Evolutionary conservation across 78 protist genomes (phyloP).

Genomic region (Monosiga brevicollis): DNA sequence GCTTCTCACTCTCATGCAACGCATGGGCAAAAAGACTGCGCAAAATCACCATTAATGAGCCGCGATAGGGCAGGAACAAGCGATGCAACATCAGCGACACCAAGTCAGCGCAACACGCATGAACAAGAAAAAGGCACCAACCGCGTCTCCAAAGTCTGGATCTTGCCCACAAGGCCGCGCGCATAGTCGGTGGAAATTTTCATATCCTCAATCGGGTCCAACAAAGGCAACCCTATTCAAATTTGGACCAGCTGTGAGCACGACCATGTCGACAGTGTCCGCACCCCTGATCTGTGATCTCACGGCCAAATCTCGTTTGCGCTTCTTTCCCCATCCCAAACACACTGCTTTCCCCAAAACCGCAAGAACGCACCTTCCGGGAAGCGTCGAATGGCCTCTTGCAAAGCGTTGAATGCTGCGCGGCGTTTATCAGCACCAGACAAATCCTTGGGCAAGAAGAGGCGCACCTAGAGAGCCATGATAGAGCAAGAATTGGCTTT

Average conservation of each 20-base stretch:
- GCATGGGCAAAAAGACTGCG: constrained; percentile 12
- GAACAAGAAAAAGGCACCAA: constrained; percentile 28
- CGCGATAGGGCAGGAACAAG: constrained; percentile 12
- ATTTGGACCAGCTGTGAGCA: too few relatives aligned
- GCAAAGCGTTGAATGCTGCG: constrained; percentile 8
- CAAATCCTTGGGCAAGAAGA: constrained; percentile 1
- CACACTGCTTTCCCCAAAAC: too few relatives aligned
- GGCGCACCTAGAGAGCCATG: too few relatives aligned
- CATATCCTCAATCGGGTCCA: constrained; percentile 89
- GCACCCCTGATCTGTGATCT: too few relatives aligned
- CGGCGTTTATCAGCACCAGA: constrained; percentile 34
- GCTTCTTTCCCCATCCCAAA: too few relatives aligned
- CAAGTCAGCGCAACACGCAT: not conserved
- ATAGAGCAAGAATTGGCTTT: too few relatives aligned
- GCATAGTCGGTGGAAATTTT: constrained; percentile 20
- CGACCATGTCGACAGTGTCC: too few relatives aligned
- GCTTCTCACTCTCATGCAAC: constrained; percentile 5
- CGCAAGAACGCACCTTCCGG: too few relatives aligned
- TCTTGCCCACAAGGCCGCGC: not conserved
- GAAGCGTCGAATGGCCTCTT: not conserved
- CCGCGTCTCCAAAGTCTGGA: not conserved
- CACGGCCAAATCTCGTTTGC: too few relatives aligned
- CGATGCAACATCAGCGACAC: not conserved
- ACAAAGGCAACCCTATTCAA: constrained; percentile 55
- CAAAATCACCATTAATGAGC: constrained; percentile 42